Base-by-base conservation (phyloP, 768 basidiomycete genomes). In the Mycena galopus region DNA sequence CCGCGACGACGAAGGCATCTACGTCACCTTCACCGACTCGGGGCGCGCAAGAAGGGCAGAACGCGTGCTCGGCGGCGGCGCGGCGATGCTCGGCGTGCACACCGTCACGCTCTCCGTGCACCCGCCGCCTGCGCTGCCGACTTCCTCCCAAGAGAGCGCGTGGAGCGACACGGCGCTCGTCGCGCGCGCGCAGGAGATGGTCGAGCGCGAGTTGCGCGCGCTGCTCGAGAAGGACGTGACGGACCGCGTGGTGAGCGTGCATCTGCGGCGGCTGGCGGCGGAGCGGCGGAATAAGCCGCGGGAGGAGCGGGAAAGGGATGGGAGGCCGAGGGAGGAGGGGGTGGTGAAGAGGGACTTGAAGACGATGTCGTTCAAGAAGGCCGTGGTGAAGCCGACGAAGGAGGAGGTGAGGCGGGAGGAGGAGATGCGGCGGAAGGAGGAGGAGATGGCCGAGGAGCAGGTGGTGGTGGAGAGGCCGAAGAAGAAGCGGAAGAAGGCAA, bases 1-100 rank as follows among this genome's bases (percentile, higher is more conserved):
- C 2, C 88, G 89, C 72, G 93, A 94, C 79, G 87, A 88, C 61
- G 81, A 83, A 2, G 93, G 91, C 12, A 93, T 94, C 86, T 97
- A 96, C 78, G 88, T 96, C 73, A 93, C 95, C 4, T 98, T 98
- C 79, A 78, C 83, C 23, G 88, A 89, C 5, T 78, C 85, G 2
- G 89, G 89, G 65, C 79, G 88, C 0, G 96, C 96, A 0, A 85
- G 90, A 8, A 86, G 92, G 4, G 94, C 95, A 0, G 86, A 87
- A 11, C 88, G 89, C 74, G 91, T 94, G 4, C 87, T 96, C 39
- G 84, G 81, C 7, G 83, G 84, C 16, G 88, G 88, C 0, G 19
- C 42, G 21, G 44, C 44, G 47, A 89, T 85, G 68, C 86, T 94
- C 3, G 88, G 86, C 1, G 88, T 90, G 74, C 90, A 90, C 72